Evolutionary conservation across 208 protist genomes (phyloP), one percentile per base, ranked within the genome.

Genomic region (Crithidia acanthocephali): DNA sequence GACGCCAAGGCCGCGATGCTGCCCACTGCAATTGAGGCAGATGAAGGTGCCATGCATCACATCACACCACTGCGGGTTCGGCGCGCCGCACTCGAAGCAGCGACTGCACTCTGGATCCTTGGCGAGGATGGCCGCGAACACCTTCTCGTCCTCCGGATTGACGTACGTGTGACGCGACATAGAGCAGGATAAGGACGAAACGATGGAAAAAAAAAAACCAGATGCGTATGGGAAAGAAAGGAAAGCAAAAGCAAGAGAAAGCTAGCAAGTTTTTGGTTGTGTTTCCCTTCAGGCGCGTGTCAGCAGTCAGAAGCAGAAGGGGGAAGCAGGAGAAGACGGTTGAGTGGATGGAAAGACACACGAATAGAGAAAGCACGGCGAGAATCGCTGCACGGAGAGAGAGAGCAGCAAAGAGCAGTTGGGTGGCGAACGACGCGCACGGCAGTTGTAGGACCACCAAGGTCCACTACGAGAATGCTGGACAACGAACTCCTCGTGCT

Each of bases 51-150:
- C 92, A 66, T 97, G 94, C 67, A 92, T 82, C 30, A 97, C 84
- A 72, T 93, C 88, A 61, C 91, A 96, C 92, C 94, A 98, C 78
- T 95, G 94, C n/a, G 94, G 90, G 70, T 95, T 96, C n/a, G 79
- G 76, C 1, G 82, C 53, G 11, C 85, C 90, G 61, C 94, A 98
- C 62, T 98, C 94, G 68, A 96, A 95, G 79, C 94, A 98, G 35
- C 55, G 50, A 40, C 84, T 90, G 79, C 90, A 96, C 74, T 95
- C 91, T 25, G 82, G 72, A 58, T 97, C 92, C 47, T 77, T 73
- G 47, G 83, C 86, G 32, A 96, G 15, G 55, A 97, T 96, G 0
- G 67, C 47, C 0, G 61, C 37, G 75, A 97, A 97, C 16, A 68
- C 85, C 47, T 68, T 66, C 47, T 79, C 74, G 56, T 97, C 93